Evolutionary conservation across 331 rosid species (phyloP).

Genomic region (Pyracantha coccinea): DNA sequence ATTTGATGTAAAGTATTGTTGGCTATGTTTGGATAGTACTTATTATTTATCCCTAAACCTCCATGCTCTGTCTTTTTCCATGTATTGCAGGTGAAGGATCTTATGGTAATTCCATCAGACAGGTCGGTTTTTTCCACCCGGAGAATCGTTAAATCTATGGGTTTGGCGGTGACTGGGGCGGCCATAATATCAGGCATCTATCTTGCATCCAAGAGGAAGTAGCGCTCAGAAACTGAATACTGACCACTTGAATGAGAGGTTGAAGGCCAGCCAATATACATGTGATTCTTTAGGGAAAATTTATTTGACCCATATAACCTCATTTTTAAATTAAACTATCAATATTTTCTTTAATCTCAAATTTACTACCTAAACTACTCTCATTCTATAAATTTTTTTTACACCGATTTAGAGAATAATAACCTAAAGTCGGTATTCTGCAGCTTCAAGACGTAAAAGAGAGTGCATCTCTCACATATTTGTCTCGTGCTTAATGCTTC

Average conservation of each 20-base stretch:
- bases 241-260: not conserved
- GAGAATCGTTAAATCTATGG: conserved; percentile 38
- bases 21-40: not conserved
- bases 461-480: too few species aligned
- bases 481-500: too few species aligned
- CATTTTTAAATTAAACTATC: too few species aligned
- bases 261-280: not conserved
- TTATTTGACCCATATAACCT: too few species aligned
- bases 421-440: too few species aligned
- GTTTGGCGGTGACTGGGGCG: conserved; percentile 59
- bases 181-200: conserved; percentile 79
- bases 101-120: conserved; percentile 50
- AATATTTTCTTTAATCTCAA: too few species aligned
- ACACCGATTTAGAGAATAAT: too few species aligned
- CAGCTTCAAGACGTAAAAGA: too few species aligned
- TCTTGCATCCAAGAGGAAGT: conserved; percentile 59
- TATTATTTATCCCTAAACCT: not conserved
- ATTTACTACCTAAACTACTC: too few species aligned
- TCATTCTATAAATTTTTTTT: too few species aligned
- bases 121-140: conserved; percentile 26
- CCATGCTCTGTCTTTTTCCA: not conserved
- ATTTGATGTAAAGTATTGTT: not conserved
- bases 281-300: not conserved
- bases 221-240: conserved; percentile 29
- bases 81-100: conserved; percentile 59